Conservation (phyloP, 768 basidiomycete species). For the Tulasnella sp. region DNA sequence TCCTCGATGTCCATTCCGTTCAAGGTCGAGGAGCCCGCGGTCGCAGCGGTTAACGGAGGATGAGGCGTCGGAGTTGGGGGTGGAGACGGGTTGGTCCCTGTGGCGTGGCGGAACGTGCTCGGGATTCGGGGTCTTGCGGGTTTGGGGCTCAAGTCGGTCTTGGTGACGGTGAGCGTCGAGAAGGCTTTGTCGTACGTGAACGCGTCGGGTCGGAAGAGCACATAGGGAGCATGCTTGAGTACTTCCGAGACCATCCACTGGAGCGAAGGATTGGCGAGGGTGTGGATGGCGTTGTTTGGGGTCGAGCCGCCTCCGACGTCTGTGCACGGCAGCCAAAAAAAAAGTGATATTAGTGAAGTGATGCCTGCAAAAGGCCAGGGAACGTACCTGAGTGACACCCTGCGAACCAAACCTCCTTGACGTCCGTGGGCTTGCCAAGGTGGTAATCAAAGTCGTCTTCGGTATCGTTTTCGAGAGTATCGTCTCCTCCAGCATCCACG, state of each 20-base stretch:
- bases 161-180: neutral
- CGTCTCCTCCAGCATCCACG: neutral
- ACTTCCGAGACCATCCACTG: constrained; percentile 32
- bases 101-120: constrained; percentile 5
- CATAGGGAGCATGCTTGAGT: neutral
- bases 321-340: neutral
- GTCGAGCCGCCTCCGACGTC: constrained; percentile 31
- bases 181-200: constrained; percentile 11
- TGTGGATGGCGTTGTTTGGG: constrained; percentile 15
- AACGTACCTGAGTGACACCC: too few species aligned
- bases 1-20: neutral
- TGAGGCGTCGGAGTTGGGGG: neutral
- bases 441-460: neutral
- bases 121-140: neutral
- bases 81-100: neutral
- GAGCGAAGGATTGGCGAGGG: constrained; percentile 28
- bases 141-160: neutral
- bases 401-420: too few species aligned
- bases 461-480: neutral
- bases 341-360: too few species aligned
- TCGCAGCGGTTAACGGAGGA: neutral
- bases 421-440: neutral
- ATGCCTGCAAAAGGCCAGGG: too few species aligned
- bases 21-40: neutral
- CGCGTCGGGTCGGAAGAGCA: constrained; percentile 10